Evolutionary conservation across 1,284 basidiomycete species (phyloP), one percentile per base, ranked within the genome.

Genomic region (Phlebopus sp.): DNA sequence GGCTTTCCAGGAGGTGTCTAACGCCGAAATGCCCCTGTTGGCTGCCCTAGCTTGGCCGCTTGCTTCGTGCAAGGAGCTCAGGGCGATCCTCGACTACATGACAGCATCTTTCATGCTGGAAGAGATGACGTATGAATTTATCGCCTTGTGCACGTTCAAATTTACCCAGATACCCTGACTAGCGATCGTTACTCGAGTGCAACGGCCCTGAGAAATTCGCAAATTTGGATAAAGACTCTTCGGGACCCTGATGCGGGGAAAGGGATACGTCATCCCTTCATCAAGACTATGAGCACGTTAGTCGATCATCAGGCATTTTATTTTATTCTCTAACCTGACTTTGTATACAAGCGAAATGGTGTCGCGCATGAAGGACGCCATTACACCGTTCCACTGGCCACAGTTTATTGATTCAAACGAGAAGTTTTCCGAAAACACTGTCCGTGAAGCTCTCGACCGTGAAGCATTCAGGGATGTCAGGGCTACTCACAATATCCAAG

Each of bases 91-190:
- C 15, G 53, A 56, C 42, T 63, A 67, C 17, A 66, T 67, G 62
- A 64, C 63, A 14, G 17, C 44, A 14, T 67, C 63, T 7, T 63
- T 67, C 48, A 65, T 67, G 60, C 49, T 67, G n/a, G 64, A 63
- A 37, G 60, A 62, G 32, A 37, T 67, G 30, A 67, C 64, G 63
- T 59, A 44, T n/a, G 52, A 23, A 44, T 25, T n/a, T 9, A 35
- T 48, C 17, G 15, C 18, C 10, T 19, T 14, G 17, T 29, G 43
- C 15, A 3, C 46, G n/a, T 42, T 19, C 21, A 37, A 9, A 10
- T 14, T 17, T 27, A 35, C 25, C 51, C 31, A 52, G 31, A 7
- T 5, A 17, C n/a, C 23, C 30, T 37, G 13, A 29, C 37, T 17
- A 63, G 62, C 15, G 63, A 62, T 42, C 53, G 51, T 1, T 51